phyloP scores from a whole-genome alignment of 768 basidiomycete genomes.

The Boletus huronensis region DNA sequence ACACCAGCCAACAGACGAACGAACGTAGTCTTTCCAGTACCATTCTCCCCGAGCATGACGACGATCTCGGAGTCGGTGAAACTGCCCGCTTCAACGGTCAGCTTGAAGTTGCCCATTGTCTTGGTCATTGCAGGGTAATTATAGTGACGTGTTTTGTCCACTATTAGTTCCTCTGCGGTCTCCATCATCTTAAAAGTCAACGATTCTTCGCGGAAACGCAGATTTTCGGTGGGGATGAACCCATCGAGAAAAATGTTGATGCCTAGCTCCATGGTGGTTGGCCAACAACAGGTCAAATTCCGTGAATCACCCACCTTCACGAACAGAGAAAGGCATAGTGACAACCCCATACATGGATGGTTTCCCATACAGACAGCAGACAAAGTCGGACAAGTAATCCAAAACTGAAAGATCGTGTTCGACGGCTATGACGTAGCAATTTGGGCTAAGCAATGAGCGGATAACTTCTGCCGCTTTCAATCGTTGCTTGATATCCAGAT shows the following conservation, averaged over 20 bases:
- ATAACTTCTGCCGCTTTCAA: conserved; percentile 94
- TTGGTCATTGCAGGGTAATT: conserved; percentile 96
- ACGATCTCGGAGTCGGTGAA: conserved; percentile 99
- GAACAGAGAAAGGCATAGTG: conserved; percentile 96
- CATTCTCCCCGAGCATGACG: conserved; percentile 99
- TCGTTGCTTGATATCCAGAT: conserved; percentile 95
- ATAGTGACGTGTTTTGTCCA: conserved; percentile 87
- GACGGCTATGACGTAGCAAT: conserved; percentile 93
- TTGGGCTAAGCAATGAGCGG: conserved; percentile 75
- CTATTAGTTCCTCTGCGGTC: conserved; percentile 84
- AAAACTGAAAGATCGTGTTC: conserved; percentile 99
- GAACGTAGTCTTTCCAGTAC: conserved; percentile 98
- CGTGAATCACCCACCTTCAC: conserved; percentile 67
- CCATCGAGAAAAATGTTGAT: conserved; percentile 99
- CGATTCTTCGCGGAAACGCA: conserved; percentile 95
- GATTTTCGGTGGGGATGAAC: conserved; percentile 96
- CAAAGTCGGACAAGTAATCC: conserved; percentile 97
- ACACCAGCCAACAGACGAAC: conserved; percentile 94
- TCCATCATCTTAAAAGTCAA: conserved; percentile 98
- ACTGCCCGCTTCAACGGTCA: conserved; percentile 82
- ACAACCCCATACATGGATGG: conserved; percentile 98
- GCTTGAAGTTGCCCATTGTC: conserved; percentile 92
- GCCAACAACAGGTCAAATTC: not conserved
- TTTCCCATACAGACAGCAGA: conserved; percentile 97
- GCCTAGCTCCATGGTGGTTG: conserved; percentile 43